A percentile compares a stretch with the other conserved stretches of the same genome.
Evolutionary conservation across 257 asterid species (phyloP).

Genomic region (Thymus quinquecostatus): DNA sequence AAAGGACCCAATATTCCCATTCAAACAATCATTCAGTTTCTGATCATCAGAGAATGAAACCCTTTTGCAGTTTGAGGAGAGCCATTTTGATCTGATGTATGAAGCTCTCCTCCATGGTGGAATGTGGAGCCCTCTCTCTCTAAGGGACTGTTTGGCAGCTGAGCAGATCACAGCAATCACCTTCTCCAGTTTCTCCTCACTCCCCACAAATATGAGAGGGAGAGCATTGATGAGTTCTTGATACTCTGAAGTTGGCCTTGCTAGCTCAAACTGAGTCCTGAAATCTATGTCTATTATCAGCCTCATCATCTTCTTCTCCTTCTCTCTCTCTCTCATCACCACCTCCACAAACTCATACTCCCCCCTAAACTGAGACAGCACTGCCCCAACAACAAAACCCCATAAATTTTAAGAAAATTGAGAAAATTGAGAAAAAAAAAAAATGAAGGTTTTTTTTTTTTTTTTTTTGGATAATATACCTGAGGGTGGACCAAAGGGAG

Average conservation of each 20-base stretch:
- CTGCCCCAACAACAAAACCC: conserved; percentile 20
- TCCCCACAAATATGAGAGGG: conserved; percentile 62
- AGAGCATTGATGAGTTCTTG: conserved; percentile 51
- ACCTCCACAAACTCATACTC: conserved; percentile 67
- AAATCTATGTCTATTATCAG: conserved; percentile 61
- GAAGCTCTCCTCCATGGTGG: conserved; percentile 71
- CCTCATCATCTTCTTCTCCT: conserved; percentile 33
- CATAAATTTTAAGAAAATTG: background rate
- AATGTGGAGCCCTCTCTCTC: conserved; percentile 51
- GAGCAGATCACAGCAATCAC: conserved; percentile 49
- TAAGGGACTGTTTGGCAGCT: conserved; percentile 65
- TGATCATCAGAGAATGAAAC: conserved; percentile 23
- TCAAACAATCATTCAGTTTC: background rate
- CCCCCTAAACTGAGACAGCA: conserved; percentile 37
- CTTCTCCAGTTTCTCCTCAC: conserved; percentile 49
- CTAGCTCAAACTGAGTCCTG: conserved; percentile 54
- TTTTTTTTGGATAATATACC: conserved; percentile 30
- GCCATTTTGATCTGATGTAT: conserved; percentile 67
- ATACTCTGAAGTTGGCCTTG: conserved; percentile 56
- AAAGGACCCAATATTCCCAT: conserved; percentile 2
- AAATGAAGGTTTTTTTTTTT: no score
- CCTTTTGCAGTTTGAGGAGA: conserved; percentile 51
- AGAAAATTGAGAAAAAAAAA: no score
- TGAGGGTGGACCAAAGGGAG: conserved; percentile 47
- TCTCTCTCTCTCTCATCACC: conserved; percentile 40